A percentile compares a stretch with the other conserved stretches of the same genome.
Conservation (phyloP, 768 basidiomycete species). For the Russula brevipes region DNA sequence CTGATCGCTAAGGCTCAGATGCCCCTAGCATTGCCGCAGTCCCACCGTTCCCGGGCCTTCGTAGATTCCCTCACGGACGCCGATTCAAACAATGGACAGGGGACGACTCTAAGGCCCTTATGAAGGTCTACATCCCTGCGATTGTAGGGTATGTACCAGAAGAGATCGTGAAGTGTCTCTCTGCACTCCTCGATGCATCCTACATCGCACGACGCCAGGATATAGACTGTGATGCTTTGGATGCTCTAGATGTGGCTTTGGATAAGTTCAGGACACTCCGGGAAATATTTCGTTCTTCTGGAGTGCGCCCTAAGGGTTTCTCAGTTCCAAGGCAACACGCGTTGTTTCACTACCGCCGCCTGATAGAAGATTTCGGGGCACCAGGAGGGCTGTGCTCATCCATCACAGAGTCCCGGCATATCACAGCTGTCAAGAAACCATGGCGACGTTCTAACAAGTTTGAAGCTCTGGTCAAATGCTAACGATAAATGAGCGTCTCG, state of each 20-base stretch:
- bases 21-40: background rate
- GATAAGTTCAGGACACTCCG: background rate
- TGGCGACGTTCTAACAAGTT: background rate
- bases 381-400: background rate
- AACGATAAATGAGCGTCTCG: background rate
- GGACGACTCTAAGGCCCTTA: constrained; percentile 5
- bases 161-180: background rate
- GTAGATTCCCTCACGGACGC: background rate
- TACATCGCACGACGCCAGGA: constrained; percentile 3
- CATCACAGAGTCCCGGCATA: background rate
- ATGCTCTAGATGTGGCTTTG: background rate
- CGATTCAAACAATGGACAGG: constrained; percentile 14
- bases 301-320: background rate
- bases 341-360: background rate
- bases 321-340: background rate
- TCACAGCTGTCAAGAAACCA: background rate
- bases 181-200: constrained; percentile 18
- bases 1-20: background rate
- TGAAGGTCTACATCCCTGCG: background rate
- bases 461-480: background rate
- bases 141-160: background rate
- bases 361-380: background rate
- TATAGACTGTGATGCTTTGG: background rate
- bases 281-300: background rate
- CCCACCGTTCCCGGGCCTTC: background rate